Evolutionary conservation across 441 rosid species (phyloP), one percentile per base, ranked within the genome.

Genomic region (Adansonia grandidieri): DNA sequence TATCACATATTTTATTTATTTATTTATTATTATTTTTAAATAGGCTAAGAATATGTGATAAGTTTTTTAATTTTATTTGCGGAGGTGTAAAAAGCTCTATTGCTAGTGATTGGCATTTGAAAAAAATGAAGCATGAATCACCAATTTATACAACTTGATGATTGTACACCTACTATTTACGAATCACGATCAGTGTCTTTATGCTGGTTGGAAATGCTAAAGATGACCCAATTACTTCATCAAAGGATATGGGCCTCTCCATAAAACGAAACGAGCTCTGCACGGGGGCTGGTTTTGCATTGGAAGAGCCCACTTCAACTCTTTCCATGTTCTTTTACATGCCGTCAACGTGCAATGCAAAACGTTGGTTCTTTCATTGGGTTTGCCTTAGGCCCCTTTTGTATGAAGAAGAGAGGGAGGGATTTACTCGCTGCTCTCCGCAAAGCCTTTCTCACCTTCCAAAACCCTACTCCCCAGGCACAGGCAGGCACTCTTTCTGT

Each of bases 331-430:
- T 63, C 19, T 53, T 2, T 53, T 53, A 13, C 15, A 14, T 24
- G 5, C 44, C 44, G 44, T 28, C 32, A 28, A 28, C 32, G n/a
- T 40, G 44, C 44, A 40, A 40, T 2, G 44, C 44, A 40, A 40
- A 40, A 40, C 44, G 19, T 63, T 63, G 67, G 17, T 63, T 63
- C 67, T 9, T 63, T 63, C 45, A 63, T 63, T 64, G 68, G 37
- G 44, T 40, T 40, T 40, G 44, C 3, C 44, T 40, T 40, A 0
- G 9, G 61, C 24, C 62, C 22, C 53, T 24, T 71, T 79, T 82
- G 95, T 86, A 93, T 91, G 93, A 89, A 78, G 85, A 89, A 86
- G 85, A 90, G 84, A 84, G 89, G 81, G 80, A 86, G 90, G 90
- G 89, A 81, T 72, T 81, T 89, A 73, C 87, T 84, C 67, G 80